Percentiles rank a stretch among this genome's conserved stretches.
Evolutionary conservation across 1,284 basidiomycete species (phyloP).

Genomic region (Fistulinella cinereoalba): DNA sequence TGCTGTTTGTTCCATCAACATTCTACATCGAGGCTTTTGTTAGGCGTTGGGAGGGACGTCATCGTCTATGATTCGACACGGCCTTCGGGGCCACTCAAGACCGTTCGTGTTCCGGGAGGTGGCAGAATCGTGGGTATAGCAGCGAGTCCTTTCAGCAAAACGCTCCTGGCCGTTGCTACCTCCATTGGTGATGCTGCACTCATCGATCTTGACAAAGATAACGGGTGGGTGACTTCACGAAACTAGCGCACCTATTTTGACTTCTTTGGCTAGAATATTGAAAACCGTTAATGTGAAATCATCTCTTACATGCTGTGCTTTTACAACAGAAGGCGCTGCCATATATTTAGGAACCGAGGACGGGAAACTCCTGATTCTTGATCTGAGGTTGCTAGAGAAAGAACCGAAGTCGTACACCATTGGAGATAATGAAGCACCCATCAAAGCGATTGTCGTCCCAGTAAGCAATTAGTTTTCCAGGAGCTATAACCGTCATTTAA

Average conservation of each 20-base stretch:
- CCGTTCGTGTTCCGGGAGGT: conserved; percentile 47
- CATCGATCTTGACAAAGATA: conserved; percentile 72
- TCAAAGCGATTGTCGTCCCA: conserved; percentile 56
- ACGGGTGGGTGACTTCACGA: conserved; percentile 45
- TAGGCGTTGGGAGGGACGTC: conserved; percentile 52
- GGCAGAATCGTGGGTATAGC: conserved; percentile 49
- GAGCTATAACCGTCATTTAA: background rate
- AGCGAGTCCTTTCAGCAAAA: conserved; percentile 72
- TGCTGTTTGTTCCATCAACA: conserved; percentile 61
- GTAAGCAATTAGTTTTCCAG: conserved; percentile 33
- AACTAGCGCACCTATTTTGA: background rate
- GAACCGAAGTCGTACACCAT: conserved; percentile 52
- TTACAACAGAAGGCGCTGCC: conserved; percentile 64
- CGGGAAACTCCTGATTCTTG: conserved; percentile 59
- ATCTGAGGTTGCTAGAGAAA: conserved; percentile 62
- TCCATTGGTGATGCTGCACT: conserved; percentile 53
- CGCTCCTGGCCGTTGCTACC: conserved; percentile 56
- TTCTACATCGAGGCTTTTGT: conserved; percentile 52
- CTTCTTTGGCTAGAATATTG: conserved; percentile 44
- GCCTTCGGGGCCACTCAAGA: conserved; percentile 53
- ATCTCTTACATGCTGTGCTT: conserved; percentile 54
- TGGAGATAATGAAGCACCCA: conserved; percentile 43
- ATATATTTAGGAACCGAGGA: conserved; percentile 62
- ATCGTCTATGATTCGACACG: conserved; percentile 61
- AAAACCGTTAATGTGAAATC: conserved; percentile 51